Evolutionary conservation across 495 filamentous ascomycete genomes (phyloP), one percentile per base, ranked within the genome.

Genomic region (Trichoderma asperelloides): DNA sequence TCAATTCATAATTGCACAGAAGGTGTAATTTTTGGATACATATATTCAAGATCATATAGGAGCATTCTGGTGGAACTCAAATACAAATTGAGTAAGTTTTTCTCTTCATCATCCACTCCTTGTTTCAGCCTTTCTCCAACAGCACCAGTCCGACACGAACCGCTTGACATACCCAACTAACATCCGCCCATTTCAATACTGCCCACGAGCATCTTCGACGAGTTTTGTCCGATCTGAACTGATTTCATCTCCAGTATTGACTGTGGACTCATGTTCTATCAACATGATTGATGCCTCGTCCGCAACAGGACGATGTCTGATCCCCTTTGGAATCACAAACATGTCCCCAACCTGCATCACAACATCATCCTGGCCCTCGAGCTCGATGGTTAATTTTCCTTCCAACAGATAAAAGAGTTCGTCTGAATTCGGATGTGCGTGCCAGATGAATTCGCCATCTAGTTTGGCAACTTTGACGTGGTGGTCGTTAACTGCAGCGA

Each of bases 391-490:
- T 7, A 76, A 68, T 21, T 65, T 68, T 30, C 70, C 77, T 63
- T 63, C 69, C 16, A 74, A 60, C 43, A 75, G 37, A 49, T 74
- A 75, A 68, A 78, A 80, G n/a, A 78, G 64, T 64, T 80, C 78
- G 60, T 80, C 77, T 30, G 76, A 76, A 37, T 77, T 70, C 6
- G 71, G 70, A 65, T 80, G 78, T 0, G 74, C 64, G 70, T 80
- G 78, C 73, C 71, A 77, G 40, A 78, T 69, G 66, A 80, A 78
- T 8, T 69, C 69, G 57, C 77, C 78, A 1, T 74, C 62, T 21
- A 77, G 63, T 62, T 75, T 76, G 37, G 75, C 77, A 66, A 78
- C 45, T 63, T 78, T 78, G 67, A 80, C 68, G 66, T 74, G 70
- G 66, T 72, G 69, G 21, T 70, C 67, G 45, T 73, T 74, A 27